These are phyloP conservation scores for Pouteria glomerata DNA, from an alignment of 148 eudicot species.

Conservation along the genomic window DNA sequence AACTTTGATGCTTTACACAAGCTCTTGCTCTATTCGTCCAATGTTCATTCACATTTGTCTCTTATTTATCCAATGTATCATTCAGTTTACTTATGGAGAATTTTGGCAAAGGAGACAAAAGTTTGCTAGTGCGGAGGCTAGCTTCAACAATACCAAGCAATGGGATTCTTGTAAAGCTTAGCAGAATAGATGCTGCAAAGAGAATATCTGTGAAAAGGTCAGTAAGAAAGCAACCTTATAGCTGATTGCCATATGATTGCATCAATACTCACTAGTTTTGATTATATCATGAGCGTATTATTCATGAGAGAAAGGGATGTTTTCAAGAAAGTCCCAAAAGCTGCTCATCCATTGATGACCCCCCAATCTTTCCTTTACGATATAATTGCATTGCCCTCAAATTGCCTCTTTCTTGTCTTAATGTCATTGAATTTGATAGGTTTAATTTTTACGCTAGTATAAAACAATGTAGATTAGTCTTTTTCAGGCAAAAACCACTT, in stretches of 20 bases:
- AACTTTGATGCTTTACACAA: not conserved
- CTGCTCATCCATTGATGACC: too few species aligned
- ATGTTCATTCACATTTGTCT: too few species aligned
- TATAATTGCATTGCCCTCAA: not conserved
- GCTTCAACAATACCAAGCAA: conserved; percentile 21
- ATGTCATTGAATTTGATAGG: not conserved
- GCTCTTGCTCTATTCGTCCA: too few species aligned
- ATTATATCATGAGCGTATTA: conserved; percentile 25
- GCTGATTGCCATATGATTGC: conserved; percentile 32
- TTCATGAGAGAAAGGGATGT: conserved; percentile 20
- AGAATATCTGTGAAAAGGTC: conserved; percentile 39
- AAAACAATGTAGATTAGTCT: too few species aligned
- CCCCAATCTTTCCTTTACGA: not conserved
- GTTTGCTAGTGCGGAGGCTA: conserved; percentile 20
- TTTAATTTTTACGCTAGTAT: not conserved
- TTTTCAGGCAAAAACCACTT: too few species aligned
- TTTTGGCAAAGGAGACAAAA: conserved; percentile 22
- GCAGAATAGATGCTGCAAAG: conserved; percentile 40
- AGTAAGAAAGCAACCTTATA: conserved; percentile 30
- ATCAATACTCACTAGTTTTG: conserved; percentile 23
- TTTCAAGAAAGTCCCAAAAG: conserved; percentile 11
- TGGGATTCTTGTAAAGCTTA: conserved; percentile 35
- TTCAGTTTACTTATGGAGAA: conserved; percentile 14
- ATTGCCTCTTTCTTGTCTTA: not conserved
- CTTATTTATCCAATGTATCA: too few species aligned